A percentile compares a stretch with the other conserved stretches of the same genome.
Evolutionary conservation across 2,329 filamentous ascomycete species (phyloP).

Genomic region (Fusarium albosuccineum): DNA sequence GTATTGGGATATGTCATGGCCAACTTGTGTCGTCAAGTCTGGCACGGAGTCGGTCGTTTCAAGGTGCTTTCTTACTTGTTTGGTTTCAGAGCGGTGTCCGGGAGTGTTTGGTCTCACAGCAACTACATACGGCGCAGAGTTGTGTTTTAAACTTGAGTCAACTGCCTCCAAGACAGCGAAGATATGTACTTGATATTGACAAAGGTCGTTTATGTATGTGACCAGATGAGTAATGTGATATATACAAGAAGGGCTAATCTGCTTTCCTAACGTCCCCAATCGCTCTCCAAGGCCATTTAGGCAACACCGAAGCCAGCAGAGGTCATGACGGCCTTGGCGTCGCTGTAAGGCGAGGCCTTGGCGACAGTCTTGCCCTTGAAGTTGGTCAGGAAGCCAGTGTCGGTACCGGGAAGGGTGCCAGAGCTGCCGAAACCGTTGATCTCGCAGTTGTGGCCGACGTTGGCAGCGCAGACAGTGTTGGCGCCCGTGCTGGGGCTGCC

Average conservation of each 20-base stretch:
- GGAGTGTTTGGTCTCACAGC: background rate
- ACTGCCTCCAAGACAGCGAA: constrained; percentile 5
- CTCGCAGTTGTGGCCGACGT: constrained; percentile 64
- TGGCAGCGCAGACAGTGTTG: constrained; percentile 57
- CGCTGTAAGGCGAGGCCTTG: constrained; percentile 52
- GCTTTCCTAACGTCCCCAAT: constrained; percentile 4
- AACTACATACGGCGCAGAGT: background rate
- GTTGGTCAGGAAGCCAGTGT: constrained; percentile 62
- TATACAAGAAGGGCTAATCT: constrained; percentile 35
- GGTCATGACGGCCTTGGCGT: constrained; percentile 53
- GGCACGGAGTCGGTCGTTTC: constrained; percentile 20
- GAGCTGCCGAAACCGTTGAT: constrained; percentile 62
- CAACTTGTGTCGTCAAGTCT: constrained; percentile 1
- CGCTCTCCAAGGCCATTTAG: constrained; percentile 37
- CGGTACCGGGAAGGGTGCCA: constrained; percentile 55
- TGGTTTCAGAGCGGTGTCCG: constrained; percentile 1
- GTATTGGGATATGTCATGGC: constrained; percentile 13
- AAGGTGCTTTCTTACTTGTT: constrained; percentile 25
- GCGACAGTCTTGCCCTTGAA: constrained; percentile 68
- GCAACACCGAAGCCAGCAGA: constrained; percentile 62
- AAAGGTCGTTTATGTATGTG: constrained; percentile 3
- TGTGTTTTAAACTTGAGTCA: background rate
- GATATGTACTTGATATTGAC: constrained; percentile 30
- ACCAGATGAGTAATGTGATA: constrained; percentile 27
- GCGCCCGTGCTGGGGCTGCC: constrained; percentile 48